phyloP scores from a whole-genome alignment of 352 stramenopile genomes.

The Phytophthora tentaculata region DNA sequence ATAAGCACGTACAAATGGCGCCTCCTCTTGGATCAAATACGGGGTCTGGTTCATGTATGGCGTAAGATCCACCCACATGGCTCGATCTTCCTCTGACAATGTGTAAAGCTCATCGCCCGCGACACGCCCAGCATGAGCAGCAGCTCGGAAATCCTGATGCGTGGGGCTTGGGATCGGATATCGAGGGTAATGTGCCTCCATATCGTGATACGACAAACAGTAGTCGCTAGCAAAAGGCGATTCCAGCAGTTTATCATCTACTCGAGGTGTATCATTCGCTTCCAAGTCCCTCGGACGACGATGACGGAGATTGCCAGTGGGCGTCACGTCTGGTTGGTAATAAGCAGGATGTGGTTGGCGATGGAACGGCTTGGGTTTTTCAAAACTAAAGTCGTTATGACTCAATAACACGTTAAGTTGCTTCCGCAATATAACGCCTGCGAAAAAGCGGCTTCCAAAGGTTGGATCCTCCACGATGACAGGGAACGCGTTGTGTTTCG shows the following conservation, averaged over 20 bases:
- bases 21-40: conserved; percentile 96
- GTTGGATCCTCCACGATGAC: conserved; percentile 88
- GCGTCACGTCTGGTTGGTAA: conserved; percentile 43
- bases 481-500: conserved; percentile 88
- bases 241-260: conserved; percentile 56
- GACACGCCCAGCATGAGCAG: conserved; percentile 31
- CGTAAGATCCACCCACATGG: conserved; percentile 94
- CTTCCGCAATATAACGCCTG: conserved; percentile 81
- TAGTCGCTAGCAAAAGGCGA: conserved; percentile 44
- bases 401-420: conserved; percentile 82
- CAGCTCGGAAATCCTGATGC: conserved; percentile 36
- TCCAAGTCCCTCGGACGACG: conserved; percentile 35
- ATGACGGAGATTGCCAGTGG: conserved; percentile 32
- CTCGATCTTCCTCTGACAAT: conserved; percentile 82
- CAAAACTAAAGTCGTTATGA: conserved; percentile 62
- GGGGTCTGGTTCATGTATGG: conserved; percentile 98
- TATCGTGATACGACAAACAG: conserved; percentile 83
- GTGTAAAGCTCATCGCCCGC: conserved; percentile 58
- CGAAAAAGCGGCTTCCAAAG: conserved; percentile 85
- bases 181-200: conserved; percentile 84
- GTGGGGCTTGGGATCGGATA: conserved; percentile 74
- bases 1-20: conserved; percentile 95
- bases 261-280: conserved; percentile 37
- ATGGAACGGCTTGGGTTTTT: conserved; percentile 80
- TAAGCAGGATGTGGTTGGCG: conserved; percentile 64